These are phyloP conservation scores for Fusarium pseudoanthophilum DNA, from an alignment of 2,329 filamentous ascomycete genomes.

Conservation along the genomic window DNA sequence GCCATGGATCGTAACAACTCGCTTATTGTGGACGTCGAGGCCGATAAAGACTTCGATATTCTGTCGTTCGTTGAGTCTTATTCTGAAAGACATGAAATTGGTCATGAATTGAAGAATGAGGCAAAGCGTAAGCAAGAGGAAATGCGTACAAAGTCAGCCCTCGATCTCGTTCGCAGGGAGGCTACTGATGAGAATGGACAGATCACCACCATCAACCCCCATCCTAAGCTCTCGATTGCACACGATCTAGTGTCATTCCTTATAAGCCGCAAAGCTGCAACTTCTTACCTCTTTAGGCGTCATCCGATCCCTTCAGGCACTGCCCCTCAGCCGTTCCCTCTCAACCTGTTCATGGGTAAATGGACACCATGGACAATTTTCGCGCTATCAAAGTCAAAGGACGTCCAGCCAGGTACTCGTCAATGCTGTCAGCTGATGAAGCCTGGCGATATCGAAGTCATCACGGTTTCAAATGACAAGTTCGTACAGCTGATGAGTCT, in stretches of 20 bases:
- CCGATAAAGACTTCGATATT: not conserved
- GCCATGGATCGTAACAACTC: not conserved
- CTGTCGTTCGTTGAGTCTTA: not conserved
- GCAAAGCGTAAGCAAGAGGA: not conserved
- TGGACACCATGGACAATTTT: not conserved
- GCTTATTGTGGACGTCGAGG: not conserved
- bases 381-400: not conserved
- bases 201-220: not conserved
- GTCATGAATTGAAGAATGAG: not conserved
- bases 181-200: not conserved
- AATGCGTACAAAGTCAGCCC: rapidly evolving
- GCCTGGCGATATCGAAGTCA: not conserved
- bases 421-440: not conserved
- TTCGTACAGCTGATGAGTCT: not conserved
- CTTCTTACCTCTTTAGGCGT: not conserved
- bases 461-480: not conserved
- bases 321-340: not conserved
- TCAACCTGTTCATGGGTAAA: not conserved
- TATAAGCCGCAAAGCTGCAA: not conserved
- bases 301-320: not conserved
- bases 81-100: not conserved
- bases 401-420: not conserved
- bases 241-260: not conserved
- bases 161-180: not conserved
- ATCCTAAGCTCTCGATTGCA: not conserved